Evolutionary conservation across 768 basidiomycete species (phyloP).

Genomic region (Naganishia randhawae): DNA sequence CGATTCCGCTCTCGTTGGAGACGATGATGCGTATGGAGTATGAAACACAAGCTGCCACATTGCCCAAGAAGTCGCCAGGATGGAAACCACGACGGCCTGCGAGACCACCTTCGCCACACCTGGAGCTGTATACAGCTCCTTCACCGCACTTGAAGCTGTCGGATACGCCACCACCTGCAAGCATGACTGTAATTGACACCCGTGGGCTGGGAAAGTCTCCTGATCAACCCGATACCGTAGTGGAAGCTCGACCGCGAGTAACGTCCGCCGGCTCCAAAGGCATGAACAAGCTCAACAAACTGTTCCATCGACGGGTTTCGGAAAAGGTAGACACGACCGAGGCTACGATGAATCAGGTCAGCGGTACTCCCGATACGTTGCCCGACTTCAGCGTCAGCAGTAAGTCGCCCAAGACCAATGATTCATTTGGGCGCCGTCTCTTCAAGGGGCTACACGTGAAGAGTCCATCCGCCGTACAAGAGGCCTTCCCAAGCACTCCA

Average conservation of each 20-base stretch:
- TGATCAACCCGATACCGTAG: not conserved
- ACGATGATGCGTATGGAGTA: slow-evolving; percentile 42
- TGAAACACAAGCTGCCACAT: slow-evolving; percentile 15
- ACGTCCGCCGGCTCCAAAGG: slow-evolving; percentile 6
- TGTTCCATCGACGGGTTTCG: slow-evolving; percentile 25
- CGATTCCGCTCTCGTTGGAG: slow-evolving; percentile 38
- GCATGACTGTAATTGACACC: slow-evolving; percentile 2
- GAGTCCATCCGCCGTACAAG: slow-evolving; percentile 2
- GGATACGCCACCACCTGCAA: not conserved
- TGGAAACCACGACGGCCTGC: slow-evolving; percentile 42
- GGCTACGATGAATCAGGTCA: not conserved
- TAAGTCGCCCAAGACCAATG: slow-evolving; percentile 18
- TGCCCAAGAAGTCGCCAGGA: slow-evolving; percentile 22
- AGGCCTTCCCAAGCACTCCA: not conserved
- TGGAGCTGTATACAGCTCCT: slow-evolving; percentile 28
- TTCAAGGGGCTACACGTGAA: slow-evolving; percentile 19
- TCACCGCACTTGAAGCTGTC: slow-evolving; percentile 19
- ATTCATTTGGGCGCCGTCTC: slow-evolving; percentile 17
- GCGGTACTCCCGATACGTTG: not conserved
- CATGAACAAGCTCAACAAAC: slow-evolving; percentile 23
- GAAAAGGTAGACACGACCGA: slow-evolving; percentile 3
- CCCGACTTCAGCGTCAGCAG: not conserved
- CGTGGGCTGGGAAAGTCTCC: not conserved
- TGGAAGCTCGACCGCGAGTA: slow-evolving; percentile 2
- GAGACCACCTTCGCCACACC: slow-evolving; percentile 42